Evolutionary conservation across 306 rosid genomes (phyloP).

Genomic region (Sicyos baderoa): DNA sequence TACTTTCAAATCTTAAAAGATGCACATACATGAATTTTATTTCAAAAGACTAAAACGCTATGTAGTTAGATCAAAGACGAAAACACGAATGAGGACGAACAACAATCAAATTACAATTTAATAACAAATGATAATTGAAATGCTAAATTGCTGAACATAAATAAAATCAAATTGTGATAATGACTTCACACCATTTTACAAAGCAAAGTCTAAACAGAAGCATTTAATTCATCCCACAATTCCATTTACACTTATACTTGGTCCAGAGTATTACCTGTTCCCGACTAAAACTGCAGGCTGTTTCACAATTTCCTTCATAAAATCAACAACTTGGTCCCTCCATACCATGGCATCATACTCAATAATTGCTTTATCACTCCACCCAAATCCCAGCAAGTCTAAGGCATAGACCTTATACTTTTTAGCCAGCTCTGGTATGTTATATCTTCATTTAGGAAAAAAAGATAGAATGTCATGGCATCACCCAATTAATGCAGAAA

Average conservation of each 20-base stretch:
- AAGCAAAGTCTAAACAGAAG: neutral
- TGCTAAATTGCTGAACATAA: neutral
- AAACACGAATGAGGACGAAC: neutral
- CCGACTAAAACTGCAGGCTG: slow-evolving; percentile 80
- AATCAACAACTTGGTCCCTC: slow-evolving; percentile 87
- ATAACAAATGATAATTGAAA: neutral
- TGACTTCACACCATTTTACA: neutral
- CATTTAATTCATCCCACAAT: neutral
- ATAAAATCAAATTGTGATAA: neutral
- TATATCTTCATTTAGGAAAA: slow-evolving; percentile 45
- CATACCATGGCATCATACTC: slow-evolving; percentile 90
- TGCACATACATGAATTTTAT: neutral
- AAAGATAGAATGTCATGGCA: slow-evolving; percentile 7
- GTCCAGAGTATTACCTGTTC: slow-evolving; percentile 47
- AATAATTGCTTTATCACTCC: slow-evolving; percentile 93
- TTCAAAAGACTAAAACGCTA: neutral
- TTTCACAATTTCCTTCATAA: slow-evolving; percentile 79
- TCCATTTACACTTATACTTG: neutral
- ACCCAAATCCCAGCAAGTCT: slow-evolving; percentile 93
- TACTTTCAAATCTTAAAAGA: too few species aligned
- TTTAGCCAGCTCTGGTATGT: slow-evolving; percentile 86
- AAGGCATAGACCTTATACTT: slow-evolving; percentile 77
- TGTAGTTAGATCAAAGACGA: neutral
- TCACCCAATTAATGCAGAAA: neutral
- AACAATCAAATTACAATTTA: neutral